phyloP scores from a whole-genome alignment of 768 basidiomycete genomes.

The Lactarius sanguifluus region DNA sequence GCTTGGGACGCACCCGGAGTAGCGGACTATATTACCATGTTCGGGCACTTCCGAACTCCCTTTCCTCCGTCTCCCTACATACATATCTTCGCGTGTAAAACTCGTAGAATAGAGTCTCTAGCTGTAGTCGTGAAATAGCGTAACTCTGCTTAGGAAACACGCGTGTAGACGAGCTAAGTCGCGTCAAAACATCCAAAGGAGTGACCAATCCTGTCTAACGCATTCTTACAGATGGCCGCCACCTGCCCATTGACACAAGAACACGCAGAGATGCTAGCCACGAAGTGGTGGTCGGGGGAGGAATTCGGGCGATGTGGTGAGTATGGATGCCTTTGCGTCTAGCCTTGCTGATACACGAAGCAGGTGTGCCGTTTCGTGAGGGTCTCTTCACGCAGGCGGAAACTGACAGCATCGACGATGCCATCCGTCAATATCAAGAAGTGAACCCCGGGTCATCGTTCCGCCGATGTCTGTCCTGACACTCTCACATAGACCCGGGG shows the following conservation, averaged over 20 bases:
- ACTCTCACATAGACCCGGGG: background rate
- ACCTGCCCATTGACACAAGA: background rate
- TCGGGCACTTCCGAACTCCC: no score
- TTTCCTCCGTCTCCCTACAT: no score
- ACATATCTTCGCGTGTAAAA: no score
- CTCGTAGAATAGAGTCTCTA: no score
- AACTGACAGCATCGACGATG: background rate
- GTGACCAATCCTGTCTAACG: no score
- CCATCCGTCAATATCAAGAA: background rate
- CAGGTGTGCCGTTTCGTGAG: background rate
- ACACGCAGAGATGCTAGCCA: background rate
- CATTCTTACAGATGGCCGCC: no score
- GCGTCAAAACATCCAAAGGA: no score
- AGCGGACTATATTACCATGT: no score
- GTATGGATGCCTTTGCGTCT: background rate
- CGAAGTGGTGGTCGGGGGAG: background rate
- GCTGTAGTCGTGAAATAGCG: no score
- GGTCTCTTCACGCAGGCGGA: background rate
- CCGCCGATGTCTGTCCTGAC: background rate
- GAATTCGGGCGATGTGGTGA: background rate
- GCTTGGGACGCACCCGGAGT: no score
- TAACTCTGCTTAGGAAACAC: no score
- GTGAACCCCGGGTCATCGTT: background rate
- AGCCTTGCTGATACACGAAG: background rate
- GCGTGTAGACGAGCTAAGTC: no score